Base-by-base conservation (phyloP, 2,329 filamentous ascomycete genomes). In the Aspergillus pseudonomiae region DNA sequence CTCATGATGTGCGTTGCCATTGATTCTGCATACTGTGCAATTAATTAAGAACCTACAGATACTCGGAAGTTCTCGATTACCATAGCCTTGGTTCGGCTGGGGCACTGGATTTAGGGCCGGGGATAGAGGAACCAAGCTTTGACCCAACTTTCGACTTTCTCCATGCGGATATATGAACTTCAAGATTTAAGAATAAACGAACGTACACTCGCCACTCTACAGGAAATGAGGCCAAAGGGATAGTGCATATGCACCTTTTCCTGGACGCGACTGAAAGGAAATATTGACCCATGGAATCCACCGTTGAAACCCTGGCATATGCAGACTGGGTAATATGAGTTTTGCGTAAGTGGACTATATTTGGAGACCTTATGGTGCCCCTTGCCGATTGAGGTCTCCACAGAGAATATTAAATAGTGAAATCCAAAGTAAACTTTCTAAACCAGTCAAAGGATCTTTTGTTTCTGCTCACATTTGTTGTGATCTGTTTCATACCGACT, bases 51-150 rank as follows among this genome's bases (percentile, higher is more conserved):
- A 56, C 54, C 45, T 57, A 10, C 63, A 97, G 94, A 92, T 98
- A 98, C 85, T 97, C 93, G 56, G 94, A 98, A 80, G 98, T 98
- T 73, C 89, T 98, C 72, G 94, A 98, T 80, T 98, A 97, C 81
- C 95, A 98, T 82, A 97, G 98, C 76, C 89, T 96, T 66, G 93
- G 52, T 7, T 45, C 59, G 11, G 21, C 48, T 4, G 63, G 34
- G 19, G 11, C 12, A 24, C 52, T 55, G 2, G 52, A 41, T 39
- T 14, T 55, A 39, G 52, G 16, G 11, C 32, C n/a, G 14, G n/a
- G 10, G 3, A 26, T 55, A 12, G 52, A 36, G 4, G 52, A 26
- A 26, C 4, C 32, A n/a, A 32, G 7, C 4, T 16, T 28, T 7
- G 32, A 55, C n/a, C n/a, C 32, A 10, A 19, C 32, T 26, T 24